Conservation (phyloP, 1,139 yeast species). For the Candida neerlandica region DNA sequence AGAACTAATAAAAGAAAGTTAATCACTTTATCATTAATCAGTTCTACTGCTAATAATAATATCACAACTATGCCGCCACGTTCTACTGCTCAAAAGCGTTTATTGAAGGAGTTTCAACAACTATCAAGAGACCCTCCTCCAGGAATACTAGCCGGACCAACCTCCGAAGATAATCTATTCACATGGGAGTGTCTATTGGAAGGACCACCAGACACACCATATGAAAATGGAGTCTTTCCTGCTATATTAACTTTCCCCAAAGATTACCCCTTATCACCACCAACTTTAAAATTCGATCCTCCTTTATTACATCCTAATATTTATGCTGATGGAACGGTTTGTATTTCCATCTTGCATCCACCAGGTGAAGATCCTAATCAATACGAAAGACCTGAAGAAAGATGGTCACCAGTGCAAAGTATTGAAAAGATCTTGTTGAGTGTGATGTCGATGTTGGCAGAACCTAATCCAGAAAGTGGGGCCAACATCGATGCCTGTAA, state of each 20-base stretch:
- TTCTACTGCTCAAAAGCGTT: conserved; percentile 80
- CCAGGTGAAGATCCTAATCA: conserved; percentile 98
- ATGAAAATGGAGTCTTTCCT: conserved; percentile 91
- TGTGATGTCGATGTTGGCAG: conserved; percentile 95
- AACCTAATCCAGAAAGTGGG: conserved; percentile 95
- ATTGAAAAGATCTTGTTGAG: conserved; percentile 91
- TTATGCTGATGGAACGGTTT: conserved; percentile 91
- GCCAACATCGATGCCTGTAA: conserved; percentile 97
- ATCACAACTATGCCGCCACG: conserved; percentile 42
- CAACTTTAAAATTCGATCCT: conserved; percentile 78
- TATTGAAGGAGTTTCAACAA: conserved; percentile 87
- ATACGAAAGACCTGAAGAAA: conserved; percentile 91
- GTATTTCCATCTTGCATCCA: conserved; percentile 91
- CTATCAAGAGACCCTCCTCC: conserved; percentile 87
- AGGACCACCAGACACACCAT: conserved; percentile 93
- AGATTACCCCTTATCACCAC: conserved; percentile 94
- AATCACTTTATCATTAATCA: neutral
- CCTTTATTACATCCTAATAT: conserved; percentile 91
- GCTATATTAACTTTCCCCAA: conserved; percentile 81
- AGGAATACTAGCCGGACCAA: conserved; percentile 93
- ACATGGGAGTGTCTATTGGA: conserved; percentile 90
- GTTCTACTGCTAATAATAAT: neutral
- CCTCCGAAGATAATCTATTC: conserved; percentile 76
- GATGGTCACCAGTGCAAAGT: conserved; percentile 98
- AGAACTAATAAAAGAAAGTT: neutral